These are phyloP conservation scores for Filobasidium floriforme DNA, from an alignment of 768 basidiomycete genomes.

Conservation along the genomic window DNA sequence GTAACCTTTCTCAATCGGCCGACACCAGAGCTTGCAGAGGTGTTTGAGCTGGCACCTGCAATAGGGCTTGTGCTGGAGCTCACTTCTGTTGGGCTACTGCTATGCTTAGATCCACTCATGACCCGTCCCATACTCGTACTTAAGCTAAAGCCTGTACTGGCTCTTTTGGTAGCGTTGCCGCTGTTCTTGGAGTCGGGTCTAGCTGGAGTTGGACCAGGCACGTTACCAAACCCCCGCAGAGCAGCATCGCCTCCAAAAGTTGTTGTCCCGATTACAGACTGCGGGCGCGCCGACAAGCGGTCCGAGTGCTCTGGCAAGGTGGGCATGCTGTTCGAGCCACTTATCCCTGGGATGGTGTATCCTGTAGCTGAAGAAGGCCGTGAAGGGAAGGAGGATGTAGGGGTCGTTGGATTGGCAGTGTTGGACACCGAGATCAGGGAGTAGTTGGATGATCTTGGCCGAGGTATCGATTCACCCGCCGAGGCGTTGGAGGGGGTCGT, in stretches of 20 bases:
- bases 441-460: slow-evolving; percentile 20
- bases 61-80: slow-evolving; percentile 9
- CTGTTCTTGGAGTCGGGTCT: slow-evolving; percentile 12
- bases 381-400: slow-evolving; percentile 15
- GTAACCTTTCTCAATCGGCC: slow-evolving; percentile 80
- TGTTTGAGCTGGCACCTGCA: slow-evolving; percentile 54
- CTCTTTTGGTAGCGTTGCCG: slow-evolving; percentile 14
- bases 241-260: slow-evolving; percentile 4
- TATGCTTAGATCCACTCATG: slow-evolving; percentile 1
- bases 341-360: not conserved
- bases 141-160: slow-evolving; percentile 18
- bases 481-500: not conserved
- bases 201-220: slow-evolving; percentile 7
- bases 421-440: slow-evolving; percentile 17
- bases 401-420: slow-evolving; percentile 22
- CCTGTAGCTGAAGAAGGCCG: not conserved
- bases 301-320: not conserved
- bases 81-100: slow-evolving; percentile 9
- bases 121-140: slow-evolving; percentile 10
- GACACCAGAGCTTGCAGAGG: slow-evolving; percentile 61
- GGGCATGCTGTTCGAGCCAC: slow-evolving; percentile 4
- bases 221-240: slow-evolving; percentile 12
- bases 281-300: not conserved
- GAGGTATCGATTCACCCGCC: slow-evolving; percentile 13
- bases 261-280: slow-evolving; percentile 10